These are phyloP conservation scores for Penicillium glabrum DNA, from an alignment of 2,329 filamentous ascomycete species.

Conservation along the genomic window DNA sequence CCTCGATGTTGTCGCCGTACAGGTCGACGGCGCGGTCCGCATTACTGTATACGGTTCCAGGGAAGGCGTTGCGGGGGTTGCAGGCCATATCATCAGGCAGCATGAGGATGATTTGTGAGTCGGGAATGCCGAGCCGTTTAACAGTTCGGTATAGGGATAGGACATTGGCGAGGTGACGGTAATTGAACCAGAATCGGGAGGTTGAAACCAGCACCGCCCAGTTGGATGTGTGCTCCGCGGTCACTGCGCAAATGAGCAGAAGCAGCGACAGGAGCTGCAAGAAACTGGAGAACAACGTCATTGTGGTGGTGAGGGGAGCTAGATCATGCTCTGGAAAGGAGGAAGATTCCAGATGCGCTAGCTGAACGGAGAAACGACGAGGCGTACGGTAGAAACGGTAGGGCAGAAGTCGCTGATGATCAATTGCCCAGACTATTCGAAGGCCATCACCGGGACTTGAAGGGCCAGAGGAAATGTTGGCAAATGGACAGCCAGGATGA, in stretches of 20 bases:
- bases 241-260: constrained; percentile 19
- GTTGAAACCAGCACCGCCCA: constrained; percentile 99
- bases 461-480: background rate
- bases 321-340: constrained; percentile 17
- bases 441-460: constrained; percentile 6
- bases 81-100: constrained; percentile 99
- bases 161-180: constrained; percentile 95
- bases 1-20: constrained; percentile 98
- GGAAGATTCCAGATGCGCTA: constrained; percentile 3
- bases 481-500: constrained; percentile 3
- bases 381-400: background rate
- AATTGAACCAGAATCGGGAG: constrained; percentile 99
- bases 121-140: constrained; percentile 94
- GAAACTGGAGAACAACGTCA: constrained; percentile 28
- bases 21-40: constrained; percentile 92
- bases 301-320: constrained; percentile 15
- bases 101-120: constrained; percentile 99
- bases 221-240: constrained; percentile 78
- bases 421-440: background rate
- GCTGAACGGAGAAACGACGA: background rate
- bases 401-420: background rate
- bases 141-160: constrained; percentile 97
- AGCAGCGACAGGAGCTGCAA: constrained; percentile 26
- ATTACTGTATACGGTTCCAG: constrained; percentile 97
- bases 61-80: constrained; percentile 97